phyloP scores from a whole-genome alignment of 208 protist genomes.

The Acanthamoeba healyi region DNA sequence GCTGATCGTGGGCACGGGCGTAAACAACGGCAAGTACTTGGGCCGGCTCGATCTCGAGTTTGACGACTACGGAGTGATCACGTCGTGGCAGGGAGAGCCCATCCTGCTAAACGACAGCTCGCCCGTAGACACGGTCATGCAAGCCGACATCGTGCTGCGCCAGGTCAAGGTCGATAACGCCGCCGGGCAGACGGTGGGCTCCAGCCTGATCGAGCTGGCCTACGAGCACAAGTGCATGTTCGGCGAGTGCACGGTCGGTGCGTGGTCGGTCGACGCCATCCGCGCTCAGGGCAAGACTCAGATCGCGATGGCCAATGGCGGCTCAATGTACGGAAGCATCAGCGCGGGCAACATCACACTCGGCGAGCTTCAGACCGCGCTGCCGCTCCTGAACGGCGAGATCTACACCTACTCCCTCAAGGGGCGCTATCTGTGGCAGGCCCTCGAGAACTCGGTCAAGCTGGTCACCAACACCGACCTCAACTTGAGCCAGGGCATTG shows the following conservation, averaged over 20 bases:
- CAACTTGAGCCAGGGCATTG: conserved; percentile 69
- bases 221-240: conserved; percentile 28
- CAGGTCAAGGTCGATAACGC: not conserved
- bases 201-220: not conserved
- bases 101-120: not conserved
- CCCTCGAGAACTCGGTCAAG: conserved; percentile 33
- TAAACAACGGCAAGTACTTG: not conserved
- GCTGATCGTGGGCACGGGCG: conserved; percentile 49
- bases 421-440: conserved; percentile 43
- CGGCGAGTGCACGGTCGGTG: conserved; percentile 38
- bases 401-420: conserved; percentile 16
- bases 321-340: not conserved
- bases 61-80: conserved; percentile 38
- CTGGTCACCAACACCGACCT: conserved; percentile 46
- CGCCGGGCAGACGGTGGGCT: not conserved
- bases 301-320: conserved; percentile 32
- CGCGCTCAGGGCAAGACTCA: not conserved
- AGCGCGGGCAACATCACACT: not conserved
- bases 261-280: conserved; percentile 14
- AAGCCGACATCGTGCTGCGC: not conserved
- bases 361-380: conserved; percentile 11
- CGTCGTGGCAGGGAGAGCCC: not conserved
- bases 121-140: not conserved
- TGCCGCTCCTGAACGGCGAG: not conserved
- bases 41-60: conserved; percentile 25